Conservation (phyloP, 805 yeast genomes). For the Starmerella ratchasimensis region DNA sequence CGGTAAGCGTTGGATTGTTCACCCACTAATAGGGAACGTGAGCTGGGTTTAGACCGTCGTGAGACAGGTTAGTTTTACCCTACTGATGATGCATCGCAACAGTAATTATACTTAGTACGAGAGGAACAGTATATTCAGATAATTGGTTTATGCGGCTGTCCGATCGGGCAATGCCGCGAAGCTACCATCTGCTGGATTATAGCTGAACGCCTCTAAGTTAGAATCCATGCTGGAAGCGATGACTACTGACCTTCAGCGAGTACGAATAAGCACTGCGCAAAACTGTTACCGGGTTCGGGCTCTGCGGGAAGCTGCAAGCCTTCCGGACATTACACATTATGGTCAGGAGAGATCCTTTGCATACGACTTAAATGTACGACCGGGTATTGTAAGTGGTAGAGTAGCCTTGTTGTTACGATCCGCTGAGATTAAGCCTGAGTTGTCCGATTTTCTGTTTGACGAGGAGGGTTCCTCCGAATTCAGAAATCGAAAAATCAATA, state of each 20-base stretch:
- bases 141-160: no score
- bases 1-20: no score
- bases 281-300: slow-evolving; percentile 9
- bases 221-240: slow-evolving; percentile 42
- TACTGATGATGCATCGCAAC: no score
- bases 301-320: slow-evolving; percentile 10
- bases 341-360: slow-evolving; percentile 35
- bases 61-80: no score
- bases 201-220: slow-evolving; percentile 40
- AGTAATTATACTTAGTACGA: no score
- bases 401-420: slow-evolving; percentile 44
- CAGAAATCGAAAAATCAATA: slow-evolving; percentile 2
- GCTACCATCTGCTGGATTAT: slow-evolving; percentile 35
- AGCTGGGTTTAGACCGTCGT: no score
- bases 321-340: slow-evolving; percentile 7
- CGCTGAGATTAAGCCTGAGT: slow-evolving; percentile 37
- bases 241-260: slow-evolving; percentile 33
- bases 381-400: slow-evolving; percentile 38
- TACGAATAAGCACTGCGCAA: slow-evolving; percentile 28
- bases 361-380: slow-evolving; percentile 36
- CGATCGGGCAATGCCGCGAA: slow-evolving; percentile 37
- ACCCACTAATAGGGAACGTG: no score
- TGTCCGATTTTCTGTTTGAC: slow-evolving; percentile 26
- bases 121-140: no score
- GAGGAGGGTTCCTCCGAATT: slow-evolving; percentile 2